Evolutionary conservation across 2,329 filamentous ascomycete species (phyloP).

Genomic region (Myriosclerotinia curreyana): DNA sequence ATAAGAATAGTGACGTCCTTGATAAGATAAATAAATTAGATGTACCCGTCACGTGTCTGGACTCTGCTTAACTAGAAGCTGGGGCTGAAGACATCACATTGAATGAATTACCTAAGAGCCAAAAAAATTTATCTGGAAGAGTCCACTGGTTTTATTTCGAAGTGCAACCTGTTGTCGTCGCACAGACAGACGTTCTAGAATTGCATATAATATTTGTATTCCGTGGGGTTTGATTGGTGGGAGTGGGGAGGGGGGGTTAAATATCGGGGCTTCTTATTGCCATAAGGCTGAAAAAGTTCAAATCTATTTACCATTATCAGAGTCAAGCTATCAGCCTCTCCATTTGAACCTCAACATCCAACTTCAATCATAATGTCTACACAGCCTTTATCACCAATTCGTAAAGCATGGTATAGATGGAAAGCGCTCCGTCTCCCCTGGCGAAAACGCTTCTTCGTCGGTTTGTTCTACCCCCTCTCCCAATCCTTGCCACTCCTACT

Average conservation of each 20-base stretch:
- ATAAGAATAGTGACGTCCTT: no score
- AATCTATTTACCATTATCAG: background rate
- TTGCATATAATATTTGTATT: background rate
- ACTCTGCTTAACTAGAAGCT: no score
- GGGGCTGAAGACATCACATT: no score
- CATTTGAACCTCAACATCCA: background rate
- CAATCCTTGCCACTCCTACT: constrained; percentile 2
- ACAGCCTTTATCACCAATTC: constrained; percentile 29
- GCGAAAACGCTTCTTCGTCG: constrained; percentile 61
- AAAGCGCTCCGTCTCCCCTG: constrained; percentile 60
- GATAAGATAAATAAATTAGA: no score
- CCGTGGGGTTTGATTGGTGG: background rate
- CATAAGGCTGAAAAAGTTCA: constrained; percentile 15
- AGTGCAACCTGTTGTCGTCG: no score
- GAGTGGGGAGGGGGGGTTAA: no score
- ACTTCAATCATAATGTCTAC: constrained; percentile 28
- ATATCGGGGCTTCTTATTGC: background rate
- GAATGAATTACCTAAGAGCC: no score
- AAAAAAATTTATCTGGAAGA: no score
- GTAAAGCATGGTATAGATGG: constrained; percentile 55
- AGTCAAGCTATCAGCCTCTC: background rate
- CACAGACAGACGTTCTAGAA: background rate
- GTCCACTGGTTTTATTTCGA: no score
- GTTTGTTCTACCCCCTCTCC: constrained; percentile 40
- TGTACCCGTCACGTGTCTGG: no score